Evolutionary conservation across 257 asterid species (phyloP), one percentile per base, ranked within the genome.

Genomic region (Przewalskia tangutica): DNA sequence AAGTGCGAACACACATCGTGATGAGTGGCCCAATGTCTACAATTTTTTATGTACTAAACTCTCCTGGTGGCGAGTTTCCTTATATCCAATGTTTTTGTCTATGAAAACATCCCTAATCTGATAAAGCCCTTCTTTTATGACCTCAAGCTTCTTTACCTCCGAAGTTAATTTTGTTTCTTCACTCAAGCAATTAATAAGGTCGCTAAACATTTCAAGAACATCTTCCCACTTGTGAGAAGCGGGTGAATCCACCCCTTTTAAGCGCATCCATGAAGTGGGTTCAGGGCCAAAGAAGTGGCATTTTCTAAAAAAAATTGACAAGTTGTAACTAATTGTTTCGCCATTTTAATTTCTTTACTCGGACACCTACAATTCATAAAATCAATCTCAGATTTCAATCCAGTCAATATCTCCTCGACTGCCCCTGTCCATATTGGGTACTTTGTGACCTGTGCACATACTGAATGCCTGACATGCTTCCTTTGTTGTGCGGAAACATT

Each of bases 241-340:
- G 46, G 55, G 55, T 42, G 54, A 68, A 14, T 68, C 77, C 55
- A 42, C 5, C 8, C 77, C 77, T 86, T 91, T 93, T 17, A 91
- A 85, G 65, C 93, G 92, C 99, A 95, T 94, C 99, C 99, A 95
- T 4, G 99, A 95, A 87, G 90, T 88, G 27, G 90, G 73, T 55
- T 94, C 97, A 0, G 90, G 91, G 42, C 92, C 94, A 82, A 86
- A 3, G 93, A 88, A 42, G 71, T 65, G 1, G 95, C 88, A 67
- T 89, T 86, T 48, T 87, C 89, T 16, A 92, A 92, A 75, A 87
- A 86, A 87, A 88, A 88, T 17, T 89, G 80, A 84, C 91, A 95
- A 17, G 85, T 81, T 34, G 80, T 84, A n/a, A 90, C 89, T 48
- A 95, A 90, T 77, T 95, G 97, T 34, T 89, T 85, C 12, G 92